Conservation (phyloP, 176 grass and related monocot genomes). For the Poa annua region DNA sequence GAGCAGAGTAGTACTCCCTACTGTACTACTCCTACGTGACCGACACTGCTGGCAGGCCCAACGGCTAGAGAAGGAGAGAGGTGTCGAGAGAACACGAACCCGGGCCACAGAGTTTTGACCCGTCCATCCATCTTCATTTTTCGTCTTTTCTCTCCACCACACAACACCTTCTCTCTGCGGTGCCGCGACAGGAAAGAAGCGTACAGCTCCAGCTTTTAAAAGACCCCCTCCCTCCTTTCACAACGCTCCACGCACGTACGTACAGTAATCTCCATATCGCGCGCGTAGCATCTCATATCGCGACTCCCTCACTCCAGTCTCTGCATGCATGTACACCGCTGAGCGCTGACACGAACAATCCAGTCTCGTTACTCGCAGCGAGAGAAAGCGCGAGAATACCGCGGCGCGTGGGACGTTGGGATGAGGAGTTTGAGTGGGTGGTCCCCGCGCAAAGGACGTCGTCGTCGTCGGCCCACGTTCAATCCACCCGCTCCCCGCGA, state of each 20-base stretch:
- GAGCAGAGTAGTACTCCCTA: no score
- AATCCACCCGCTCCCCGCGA: neutral
- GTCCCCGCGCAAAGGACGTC: conserved; percentile 55
- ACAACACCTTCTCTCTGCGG: neutral
- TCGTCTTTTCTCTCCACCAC: neutral
- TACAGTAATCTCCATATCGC: neutral
- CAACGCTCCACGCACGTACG: neutral
- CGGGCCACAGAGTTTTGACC: neutral
- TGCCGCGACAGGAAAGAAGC: conserved; percentile 14
- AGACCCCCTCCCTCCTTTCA: neutral
- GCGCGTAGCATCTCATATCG: neutral
- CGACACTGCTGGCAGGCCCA: neutral
- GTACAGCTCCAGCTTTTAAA: conserved; percentile 24
- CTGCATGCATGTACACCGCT: neutral
- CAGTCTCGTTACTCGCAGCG: neutral
- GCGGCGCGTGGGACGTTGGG: neutral
- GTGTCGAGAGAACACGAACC: neutral
- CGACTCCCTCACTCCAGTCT: neutral
- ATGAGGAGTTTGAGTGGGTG: neutral
- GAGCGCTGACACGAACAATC: neutral
- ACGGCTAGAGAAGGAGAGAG: neutral
- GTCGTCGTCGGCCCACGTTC: conserved; percentile 57
- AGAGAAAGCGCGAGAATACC: conserved; percentile 22
- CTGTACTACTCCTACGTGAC: no score
- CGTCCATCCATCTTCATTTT: neutral